phyloP scores from a whole-genome alignment of 2,329 filamentous ascomycete genomes.

The Trichoderma atroviride region DNA sequence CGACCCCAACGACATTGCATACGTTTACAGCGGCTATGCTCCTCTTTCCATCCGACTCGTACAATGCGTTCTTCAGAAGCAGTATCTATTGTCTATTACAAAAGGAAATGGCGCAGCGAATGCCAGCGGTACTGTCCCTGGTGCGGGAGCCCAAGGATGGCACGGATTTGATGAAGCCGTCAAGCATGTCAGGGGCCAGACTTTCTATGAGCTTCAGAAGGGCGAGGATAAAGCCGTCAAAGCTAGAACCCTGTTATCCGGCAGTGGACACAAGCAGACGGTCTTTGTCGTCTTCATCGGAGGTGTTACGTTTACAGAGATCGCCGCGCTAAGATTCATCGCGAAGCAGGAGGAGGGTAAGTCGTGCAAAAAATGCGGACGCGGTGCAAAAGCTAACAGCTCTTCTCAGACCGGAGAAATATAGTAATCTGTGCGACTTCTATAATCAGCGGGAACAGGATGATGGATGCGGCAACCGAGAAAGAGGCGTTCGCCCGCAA shows the following conservation, averaged over 20 bases:
- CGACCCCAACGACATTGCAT: conserved; percentile 92
- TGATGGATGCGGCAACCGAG: conserved; percentile 86
- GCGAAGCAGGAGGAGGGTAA: conserved; percentile 77
- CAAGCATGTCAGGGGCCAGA: conserved; percentile 83
- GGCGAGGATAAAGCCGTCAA: conserved; percentile 92
- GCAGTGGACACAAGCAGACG: conserved; percentile 77
- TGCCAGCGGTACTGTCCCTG: conserved; percentile 38
- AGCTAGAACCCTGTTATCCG: conserved; percentile 79
- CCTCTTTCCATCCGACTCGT: conserved; percentile 88
- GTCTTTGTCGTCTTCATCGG: conserved; percentile 96
- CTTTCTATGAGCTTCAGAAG: conserved; percentile 89
- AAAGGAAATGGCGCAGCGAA: conserved; percentile 57
- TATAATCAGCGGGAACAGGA: conserved; percentile 83
- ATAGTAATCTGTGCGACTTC: conserved; percentile 93
- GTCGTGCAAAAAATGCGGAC: conserved; percentile 28
- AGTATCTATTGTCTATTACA: conserved; percentile 72
- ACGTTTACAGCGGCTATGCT: conserved; percentile 96
- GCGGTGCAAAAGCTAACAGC: conserved; percentile 28
- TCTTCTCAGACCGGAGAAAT: conserved; percentile 65
- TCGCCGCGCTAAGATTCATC: conserved; percentile 90
- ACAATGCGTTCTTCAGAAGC: conserved; percentile 90
- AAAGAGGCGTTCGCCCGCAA: conserved; percentile 60
- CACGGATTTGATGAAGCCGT: conserved; percentile 90
- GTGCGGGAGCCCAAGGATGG: conserved; percentile 76
- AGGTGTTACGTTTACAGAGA: conserved; percentile 95